Percentiles rank a stretch among this genome's conserved stretches.
Evolutionary conservation across 2,329 filamentous ascomycete species (phyloP).

Genomic region (Pyrenophora seminiperda): DNA sequence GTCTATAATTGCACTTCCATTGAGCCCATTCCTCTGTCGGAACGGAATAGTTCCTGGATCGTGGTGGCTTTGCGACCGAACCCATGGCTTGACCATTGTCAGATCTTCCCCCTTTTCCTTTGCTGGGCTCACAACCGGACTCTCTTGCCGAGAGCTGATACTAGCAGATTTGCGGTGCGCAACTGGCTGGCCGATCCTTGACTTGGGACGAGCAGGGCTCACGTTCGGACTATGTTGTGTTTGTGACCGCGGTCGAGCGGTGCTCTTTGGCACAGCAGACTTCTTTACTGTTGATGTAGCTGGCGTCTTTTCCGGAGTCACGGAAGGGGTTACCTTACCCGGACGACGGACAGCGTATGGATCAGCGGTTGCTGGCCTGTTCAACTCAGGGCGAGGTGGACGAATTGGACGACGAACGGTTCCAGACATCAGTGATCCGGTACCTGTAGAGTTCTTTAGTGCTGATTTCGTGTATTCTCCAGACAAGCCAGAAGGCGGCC

Average conservation of each 20-base stretch:
- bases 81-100: constrained; percentile 54
- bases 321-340: constrained; percentile 54
- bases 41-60: constrained; percentile 39
- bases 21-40: constrained; percentile 47
- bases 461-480: constrained; percentile 42
- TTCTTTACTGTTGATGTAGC: constrained; percentile 47
- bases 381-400: constrained; percentile 49
- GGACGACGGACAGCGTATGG: constrained; percentile 53
- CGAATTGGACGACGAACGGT: constrained; percentile 60
- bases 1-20: constrained; percentile 49
- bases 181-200: constrained; percentile 37
- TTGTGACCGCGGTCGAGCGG: constrained; percentile 38
- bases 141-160: constrained; percentile 35
- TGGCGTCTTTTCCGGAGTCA: constrained; percentile 54
- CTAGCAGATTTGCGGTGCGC: constrained; percentile 40
- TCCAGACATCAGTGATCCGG: constrained; percentile 61
- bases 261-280: constrained; percentile 39
- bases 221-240: constrained; percentile 44
- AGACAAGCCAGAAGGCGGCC: constrained; percentile 47
- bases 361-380: constrained; percentile 60
- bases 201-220: constrained; percentile 47
- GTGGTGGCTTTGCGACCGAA: constrained; percentile 42
- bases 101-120: constrained; percentile 55
- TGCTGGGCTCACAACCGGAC: constrained; percentile 41
- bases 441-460: constrained; percentile 39